phyloP scores from a whole-genome alignment of 2,329 filamentous ascomycete genomes.

The Colletotrichum noveboracense region DNA sequence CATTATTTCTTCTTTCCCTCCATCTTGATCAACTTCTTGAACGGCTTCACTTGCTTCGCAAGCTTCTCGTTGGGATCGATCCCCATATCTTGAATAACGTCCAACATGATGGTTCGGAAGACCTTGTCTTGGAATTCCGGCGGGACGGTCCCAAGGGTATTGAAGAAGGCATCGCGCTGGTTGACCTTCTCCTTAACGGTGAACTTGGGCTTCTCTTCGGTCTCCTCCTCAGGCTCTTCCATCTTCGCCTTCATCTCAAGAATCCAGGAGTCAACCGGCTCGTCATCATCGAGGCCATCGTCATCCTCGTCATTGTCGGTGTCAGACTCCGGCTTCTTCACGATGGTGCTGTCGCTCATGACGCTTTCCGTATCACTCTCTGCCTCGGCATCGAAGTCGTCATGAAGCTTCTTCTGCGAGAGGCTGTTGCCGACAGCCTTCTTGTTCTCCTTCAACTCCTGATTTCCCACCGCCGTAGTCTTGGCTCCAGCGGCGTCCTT shows the following conservation, averaged over 20 bases:
- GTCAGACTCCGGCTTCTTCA: neutral
- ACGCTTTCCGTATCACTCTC: neutral
- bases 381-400: neutral
- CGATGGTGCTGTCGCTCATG: neutral
- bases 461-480: neutral
- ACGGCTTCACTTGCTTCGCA: neutral
- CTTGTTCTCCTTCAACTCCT: neutral
- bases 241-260: neutral
- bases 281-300: neutral
- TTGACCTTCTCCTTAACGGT: neutral
- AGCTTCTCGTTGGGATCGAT: neutral
- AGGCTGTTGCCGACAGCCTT: neutral
- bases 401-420: neutral
- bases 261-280: neutral
- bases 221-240: neutral
- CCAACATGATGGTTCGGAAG: neutral
- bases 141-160: neutral
- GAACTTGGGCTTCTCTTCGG: neutral
- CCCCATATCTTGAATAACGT: neutral
- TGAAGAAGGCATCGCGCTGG: neutral
- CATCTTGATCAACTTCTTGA: neutral
- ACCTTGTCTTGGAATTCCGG: neutral
- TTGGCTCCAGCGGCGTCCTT: neutral
- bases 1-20: neutral
- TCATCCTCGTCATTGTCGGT: neutral